phyloP scores from a whole-genome alignment of 2,329 filamentous ascomycete genomes.

The Lachnellula suecica region DNA sequence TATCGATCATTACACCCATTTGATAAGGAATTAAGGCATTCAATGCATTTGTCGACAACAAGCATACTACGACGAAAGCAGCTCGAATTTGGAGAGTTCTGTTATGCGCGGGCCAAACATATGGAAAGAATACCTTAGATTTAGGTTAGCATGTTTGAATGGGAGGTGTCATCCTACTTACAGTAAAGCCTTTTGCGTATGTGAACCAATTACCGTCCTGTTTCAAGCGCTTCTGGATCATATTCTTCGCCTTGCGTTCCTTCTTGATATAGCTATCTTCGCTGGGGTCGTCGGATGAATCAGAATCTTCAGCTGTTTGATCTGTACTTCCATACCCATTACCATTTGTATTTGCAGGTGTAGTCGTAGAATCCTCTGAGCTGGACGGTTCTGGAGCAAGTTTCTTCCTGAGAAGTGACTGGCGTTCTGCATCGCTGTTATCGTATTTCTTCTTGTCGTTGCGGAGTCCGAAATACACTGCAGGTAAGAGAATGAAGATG shows the following conservation, averaged over 20 bases:
- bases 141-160: constrained; percentile 8
- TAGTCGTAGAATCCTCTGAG: constrained; percentile 21
- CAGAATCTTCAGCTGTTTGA: constrained; percentile 15
- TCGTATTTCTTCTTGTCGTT: constrained; percentile 30
- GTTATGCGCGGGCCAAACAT: constrained; percentile 73
- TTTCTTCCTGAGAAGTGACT: constrained; percentile 53
- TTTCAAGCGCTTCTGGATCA: constrained; percentile 67
- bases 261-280: constrained; percentile 56
- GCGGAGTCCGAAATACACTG: constrained; percentile 32
- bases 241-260: constrained; percentile 54
- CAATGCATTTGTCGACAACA: constrained; percentile 69
- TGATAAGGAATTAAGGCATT: constrained; percentile 80
- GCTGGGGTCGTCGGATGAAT: constrained; percentile 27
- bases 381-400: constrained; percentile 30
- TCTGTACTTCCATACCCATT: constrained; percentile 15
- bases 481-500: constrained; percentile 36
- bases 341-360: constrained; percentile 29
- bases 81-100: constrained; percentile 66
- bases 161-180: constrained; percentile 24
- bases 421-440: constrained; percentile 53
- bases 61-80: constrained; percentile 63
- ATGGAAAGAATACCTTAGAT: constrained; percentile 68
- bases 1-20: constrained; percentile 75
- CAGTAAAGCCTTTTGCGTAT: constrained; percentile 72
- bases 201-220: constrained; percentile 75